These are phyloP conservation scores for Sisymbrium irio DNA, from an alignment of 345 rosid genomes.

Conservation along the genomic window DNA sequence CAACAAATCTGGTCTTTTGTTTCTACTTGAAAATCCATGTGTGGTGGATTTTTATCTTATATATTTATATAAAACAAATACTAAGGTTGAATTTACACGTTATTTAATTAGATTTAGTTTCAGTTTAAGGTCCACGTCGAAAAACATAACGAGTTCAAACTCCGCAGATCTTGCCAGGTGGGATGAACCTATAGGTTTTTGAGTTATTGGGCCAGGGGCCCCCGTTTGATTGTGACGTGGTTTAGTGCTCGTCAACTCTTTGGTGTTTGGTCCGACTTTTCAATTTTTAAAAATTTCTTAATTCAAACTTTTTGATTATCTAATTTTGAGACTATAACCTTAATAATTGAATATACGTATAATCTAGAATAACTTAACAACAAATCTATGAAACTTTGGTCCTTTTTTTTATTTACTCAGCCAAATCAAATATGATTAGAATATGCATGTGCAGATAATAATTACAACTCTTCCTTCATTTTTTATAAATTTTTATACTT, in stretches of 20 bases:
- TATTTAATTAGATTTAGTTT: not conserved
- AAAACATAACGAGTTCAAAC: conserved; percentile 15
- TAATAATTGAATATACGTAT: not conserved
- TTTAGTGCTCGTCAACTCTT: conserved; percentile 36
- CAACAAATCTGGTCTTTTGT: conserved; percentile 39
- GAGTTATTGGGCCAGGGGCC: conserved; percentile 16
- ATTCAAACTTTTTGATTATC: conserved; percentile 1
- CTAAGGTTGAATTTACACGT: not conserved
- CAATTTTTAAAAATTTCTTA: not conserved
- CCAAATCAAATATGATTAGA: not conserved
- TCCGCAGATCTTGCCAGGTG: conserved; percentile 31
- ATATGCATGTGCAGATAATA: not conserved
- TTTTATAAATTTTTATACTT: not conserved
- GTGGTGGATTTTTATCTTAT: conserved; percentile 22
- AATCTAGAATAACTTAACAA: not conserved
- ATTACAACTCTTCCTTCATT: not conserved
- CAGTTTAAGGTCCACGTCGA: conserved; percentile 23
- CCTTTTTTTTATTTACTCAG: not conserved
- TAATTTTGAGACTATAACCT: not conserved
- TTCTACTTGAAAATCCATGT: conserved; percentile 16
- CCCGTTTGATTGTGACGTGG: conserved; percentile 12
- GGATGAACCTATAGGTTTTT: not conserved
- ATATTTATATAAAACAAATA: not conserved
- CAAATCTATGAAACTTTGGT: not conserved
- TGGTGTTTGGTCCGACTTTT: conserved; percentile 25